Evolutionary conservation across 1,284 basidiomycete genomes (phyloP), one percentile per base, ranked within the genome.

Genomic region (Fomitiporia mediterranea): DNA sequence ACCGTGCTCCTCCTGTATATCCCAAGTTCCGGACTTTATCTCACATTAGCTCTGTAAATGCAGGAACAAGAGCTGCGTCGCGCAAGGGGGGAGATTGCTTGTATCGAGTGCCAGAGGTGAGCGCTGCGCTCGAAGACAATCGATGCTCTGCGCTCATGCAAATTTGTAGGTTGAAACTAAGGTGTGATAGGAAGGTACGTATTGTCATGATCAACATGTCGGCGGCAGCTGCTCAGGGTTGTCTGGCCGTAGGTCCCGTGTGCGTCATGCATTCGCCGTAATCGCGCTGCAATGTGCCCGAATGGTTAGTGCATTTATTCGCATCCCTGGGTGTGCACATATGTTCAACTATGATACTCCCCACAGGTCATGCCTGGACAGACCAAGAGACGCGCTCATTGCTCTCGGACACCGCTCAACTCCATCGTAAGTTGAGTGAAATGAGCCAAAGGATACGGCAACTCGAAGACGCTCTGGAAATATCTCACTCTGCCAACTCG

Each of bases 161-260:
- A 37, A 35, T 49, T 17, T 34, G 15, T 60, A 86, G 86, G 69
- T 77, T 83, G 68, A 87, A 85, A 69, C 81, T 85, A 63, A 84
- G 82, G 65, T 89, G 86, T 70, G 84, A 88, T 76, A 88, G 86
- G 74, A 77, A 84, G 60, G 84, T 88, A 57, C 84, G 84, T 6
- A 85, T 83, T 82, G 63, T 83, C 82, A 6, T 86, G 83, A 82
- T 72, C 82, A 81, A 65, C 35, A 13, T 37, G 28, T 42, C 25
- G 38, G 40, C 49, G 57, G 60, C 17, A 37, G 28, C 19, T 32
- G 58, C 58, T 54, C 27, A 30, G 46, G 34, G 51, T 47, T 15
- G 49, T 11, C 69, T 62, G 70, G 44, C 60, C 42, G 15, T 21
- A 81, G 78, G 70, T 60, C n/a, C 58, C 58, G 6, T 60, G 58